These are phyloP conservation scores for Perkinsus chesapeaki DNA, from an alignment of 169 alveolate genomes.

Conservation along the genomic window DNA sequence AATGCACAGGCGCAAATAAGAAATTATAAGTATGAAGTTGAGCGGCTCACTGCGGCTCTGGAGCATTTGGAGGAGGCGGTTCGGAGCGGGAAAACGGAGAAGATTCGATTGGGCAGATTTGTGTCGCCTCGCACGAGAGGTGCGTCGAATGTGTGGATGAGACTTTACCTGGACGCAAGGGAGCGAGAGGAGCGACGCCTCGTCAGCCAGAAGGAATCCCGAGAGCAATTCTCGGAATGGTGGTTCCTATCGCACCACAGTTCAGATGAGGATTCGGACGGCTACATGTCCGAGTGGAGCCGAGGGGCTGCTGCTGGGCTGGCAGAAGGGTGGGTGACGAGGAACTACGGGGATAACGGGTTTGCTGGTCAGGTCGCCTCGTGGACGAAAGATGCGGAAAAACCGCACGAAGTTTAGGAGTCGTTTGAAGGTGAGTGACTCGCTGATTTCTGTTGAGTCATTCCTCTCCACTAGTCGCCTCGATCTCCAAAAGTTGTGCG, in stretches of 20 bases:
- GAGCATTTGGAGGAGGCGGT: neutral
- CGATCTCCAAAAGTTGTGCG: neutral
- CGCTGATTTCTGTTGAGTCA: neutral
- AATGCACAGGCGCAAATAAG: neutral
- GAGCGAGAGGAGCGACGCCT: neutral
- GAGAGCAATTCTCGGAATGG: neutral
- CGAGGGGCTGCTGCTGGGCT: neutral
- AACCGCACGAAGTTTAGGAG: neutral
- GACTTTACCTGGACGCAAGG: neutral
- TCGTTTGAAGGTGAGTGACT: neutral
- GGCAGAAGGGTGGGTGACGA: neutral
- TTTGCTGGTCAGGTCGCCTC: neutral
- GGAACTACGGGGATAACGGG: neutral
- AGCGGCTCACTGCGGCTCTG: neutral
- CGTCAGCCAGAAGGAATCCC: neutral
- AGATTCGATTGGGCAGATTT: too few relatives aligned
- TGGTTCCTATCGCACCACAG: neutral
- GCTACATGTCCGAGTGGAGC: neutral
- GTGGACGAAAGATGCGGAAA: neutral
- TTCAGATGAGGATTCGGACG: neutral
- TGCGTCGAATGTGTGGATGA: neutral
- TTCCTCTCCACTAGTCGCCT: neutral
- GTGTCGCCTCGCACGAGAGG: neutral
- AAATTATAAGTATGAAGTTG: neutral
- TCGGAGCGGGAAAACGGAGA: neutral